These are phyloP conservation scores for Xerocomus brunneocitrinus DNA, from an alignment of 768 basidiomycete species.

Conservation along the genomic window DNA sequence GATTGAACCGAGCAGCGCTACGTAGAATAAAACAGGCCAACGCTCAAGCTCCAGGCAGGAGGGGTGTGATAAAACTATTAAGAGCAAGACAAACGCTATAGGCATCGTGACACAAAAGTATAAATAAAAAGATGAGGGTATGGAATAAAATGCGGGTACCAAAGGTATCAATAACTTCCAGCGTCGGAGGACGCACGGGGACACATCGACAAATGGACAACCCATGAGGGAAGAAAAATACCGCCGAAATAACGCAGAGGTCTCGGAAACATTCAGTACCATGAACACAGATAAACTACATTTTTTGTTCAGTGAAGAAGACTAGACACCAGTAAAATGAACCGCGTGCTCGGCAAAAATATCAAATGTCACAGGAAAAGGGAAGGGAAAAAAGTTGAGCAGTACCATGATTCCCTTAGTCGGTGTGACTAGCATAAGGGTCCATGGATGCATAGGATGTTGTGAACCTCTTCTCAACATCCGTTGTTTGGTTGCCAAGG, in stretches of 20 bases:
- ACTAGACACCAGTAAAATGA: background rate
- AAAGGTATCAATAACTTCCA: slow-evolving; percentile 20
- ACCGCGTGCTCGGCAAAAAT: background rate
- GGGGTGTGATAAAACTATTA: background rate
- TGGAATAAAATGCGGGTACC: slow-evolving; percentile 9
- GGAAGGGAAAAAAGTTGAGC: background rate
- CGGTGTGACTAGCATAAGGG: slow-evolving; percentile 17
- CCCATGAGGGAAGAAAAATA: slow-evolving; percentile 1
- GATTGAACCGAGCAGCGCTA: background rate
- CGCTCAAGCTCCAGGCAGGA: slow-evolving; percentile 21
- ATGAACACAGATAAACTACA: slow-evolving; percentile 15
- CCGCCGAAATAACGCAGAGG: background rate
- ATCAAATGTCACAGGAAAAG: background rate
- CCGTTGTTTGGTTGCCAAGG: background rate
- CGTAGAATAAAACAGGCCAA: slow-evolving; percentile 6
- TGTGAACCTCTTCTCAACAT: slow-evolving; percentile 24
- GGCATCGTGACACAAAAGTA: background rate
- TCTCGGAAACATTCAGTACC: background rate
- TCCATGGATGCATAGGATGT: slow-evolving; percentile 23
- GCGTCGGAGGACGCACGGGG: background rate
- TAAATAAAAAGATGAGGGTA: slow-evolving; percentile 11
- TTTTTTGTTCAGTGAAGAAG: slow-evolving; percentile 2
- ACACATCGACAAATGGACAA: slow-evolving; percentile 4
- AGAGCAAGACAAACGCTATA: background rate
- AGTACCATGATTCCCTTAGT: slow-evolving; percentile 4